Evolutionary conservation across 2,329 filamentous ascomycete genomes (phyloP), one percentile per base, ranked within the genome.

Genomic region (Epicoccum sorghinum): DNA sequence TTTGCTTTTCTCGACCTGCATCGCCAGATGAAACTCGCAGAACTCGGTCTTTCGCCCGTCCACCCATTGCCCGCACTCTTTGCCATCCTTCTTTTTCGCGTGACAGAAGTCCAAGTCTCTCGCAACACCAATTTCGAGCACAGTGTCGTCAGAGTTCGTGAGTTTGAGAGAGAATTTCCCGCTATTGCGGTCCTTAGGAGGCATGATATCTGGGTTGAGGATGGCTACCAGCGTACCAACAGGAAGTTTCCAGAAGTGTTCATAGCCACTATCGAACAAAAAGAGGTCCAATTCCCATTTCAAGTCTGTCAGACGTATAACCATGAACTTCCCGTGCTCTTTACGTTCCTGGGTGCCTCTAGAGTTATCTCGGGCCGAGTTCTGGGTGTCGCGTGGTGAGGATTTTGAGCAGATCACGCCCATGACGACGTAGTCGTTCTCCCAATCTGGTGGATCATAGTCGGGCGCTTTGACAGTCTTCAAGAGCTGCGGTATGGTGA

Each of bases 171-270:
- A 91, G 76, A 98, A 99, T 29, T 86, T 86, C 24, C 92, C 92
- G 0, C 89, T 93, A 59, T 93, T 90, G 13, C 86, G 81, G 56
- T 86, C 87, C 0, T 89, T 89, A 0, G 93, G 93, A 3, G 93
- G 91, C 86, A 99, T 90, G 64, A 98, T 89, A 14, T 82, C 86
- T 1, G 95, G 95, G 69, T 99, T 99, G 27, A 99, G 81, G 24
- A 99, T 90, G 4, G 93, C 95, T 51, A 99, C 81, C 1, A 98
- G 83, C 0, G 93, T 97, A n/a, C 95, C 95, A 2, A 91, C 85
- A 0, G 87, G 87, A n/a, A 98, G 80, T 70, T 96, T 96, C 89
- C 93, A 98, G 78, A 95, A 99, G 49, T 90, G 87, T 13, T 90
- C 88, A 66, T 98, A 97, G 6, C 91, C 96, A 0, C 89, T 87